A percentile compares a stretch with the other conserved stretches of the same genome.
Conservation (phyloP, 139 green algal species). For the Chlamydomonas schloesseri region DNA sequence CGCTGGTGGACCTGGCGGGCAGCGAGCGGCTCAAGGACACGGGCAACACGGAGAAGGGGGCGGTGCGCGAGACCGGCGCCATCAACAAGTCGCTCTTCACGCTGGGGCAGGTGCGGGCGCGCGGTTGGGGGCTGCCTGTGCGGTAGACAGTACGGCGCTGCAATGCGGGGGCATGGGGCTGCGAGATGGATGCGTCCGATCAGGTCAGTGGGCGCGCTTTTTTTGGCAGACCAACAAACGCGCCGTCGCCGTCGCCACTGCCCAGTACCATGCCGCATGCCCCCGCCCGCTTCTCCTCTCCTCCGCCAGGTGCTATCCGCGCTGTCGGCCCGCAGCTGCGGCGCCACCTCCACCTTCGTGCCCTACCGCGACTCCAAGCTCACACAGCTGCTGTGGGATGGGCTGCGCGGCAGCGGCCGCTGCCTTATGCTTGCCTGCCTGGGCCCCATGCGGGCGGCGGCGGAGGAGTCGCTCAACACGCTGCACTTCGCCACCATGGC, state of each 20-base stretch:
- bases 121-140: too few relatives aligned
- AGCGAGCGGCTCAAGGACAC: constrained; percentile 78
- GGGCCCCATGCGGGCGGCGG: constrained; percentile 62
- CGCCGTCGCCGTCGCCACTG: too few relatives aligned
- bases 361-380: constrained; percentile 69
- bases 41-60: constrained; percentile 62
- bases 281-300: background rate
- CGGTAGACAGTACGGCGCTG: too few relatives aligned
- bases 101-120: constrained; percentile 68
- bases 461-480: constrained; percentile 76
- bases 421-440: constrained; percentile 83
- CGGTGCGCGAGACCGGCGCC: constrained; percentile 68
- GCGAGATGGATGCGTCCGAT: too few relatives aligned
- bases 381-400: constrained; percentile 76
- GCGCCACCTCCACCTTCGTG: constrained; percentile 34
- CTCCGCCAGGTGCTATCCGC: constrained; percentile 62
- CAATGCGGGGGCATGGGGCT: too few relatives aligned
- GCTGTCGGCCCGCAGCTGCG: constrained; percentile 27
- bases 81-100: constrained; percentile 82
- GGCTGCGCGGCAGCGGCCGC: constrained; percentile 55
- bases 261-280: too few relatives aligned
- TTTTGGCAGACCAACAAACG: too few relatives aligned
- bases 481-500: constrained; percentile 79
- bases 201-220: too few relatives aligned
- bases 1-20: constrained; percentile 79